These are phyloP conservation scores for Magnusiomyces suaveolens DNA, from an alignment of 1,139 yeast genomes.

Conservation along the genomic window DNA sequence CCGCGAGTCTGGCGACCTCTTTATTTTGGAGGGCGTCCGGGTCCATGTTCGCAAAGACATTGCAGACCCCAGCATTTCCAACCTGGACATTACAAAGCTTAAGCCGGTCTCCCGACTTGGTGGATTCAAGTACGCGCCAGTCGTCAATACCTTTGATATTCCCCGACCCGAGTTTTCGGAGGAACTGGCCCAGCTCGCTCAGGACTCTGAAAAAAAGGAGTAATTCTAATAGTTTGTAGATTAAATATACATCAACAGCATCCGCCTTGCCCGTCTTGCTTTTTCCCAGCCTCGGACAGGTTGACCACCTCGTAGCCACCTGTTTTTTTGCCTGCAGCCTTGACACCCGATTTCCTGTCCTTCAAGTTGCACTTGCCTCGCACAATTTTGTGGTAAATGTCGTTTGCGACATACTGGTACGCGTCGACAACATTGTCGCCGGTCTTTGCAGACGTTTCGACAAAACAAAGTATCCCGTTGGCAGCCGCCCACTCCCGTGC, in stretches of 20 bases:
- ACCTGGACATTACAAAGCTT: constrained; percentile 41
- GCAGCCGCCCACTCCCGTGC: constrained; percentile 72
- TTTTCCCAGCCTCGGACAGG: constrained; percentile 16
- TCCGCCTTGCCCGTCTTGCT: neutral
- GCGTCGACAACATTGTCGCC: constrained; percentile 86
- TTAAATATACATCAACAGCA: neutral
- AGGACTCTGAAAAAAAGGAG: neutral
- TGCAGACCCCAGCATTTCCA: constrained; percentile 35
- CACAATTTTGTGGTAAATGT: constrained; percentile 34
- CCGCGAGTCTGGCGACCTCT: constrained; percentile 36
- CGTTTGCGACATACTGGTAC: constrained; percentile 75
- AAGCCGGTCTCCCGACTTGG: constrained; percentile 51
- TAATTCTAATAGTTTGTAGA: neutral
- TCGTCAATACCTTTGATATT: constrained; percentile 37
- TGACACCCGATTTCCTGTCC: constrained; percentile 27
- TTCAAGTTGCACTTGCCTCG: constrained; percentile 28
- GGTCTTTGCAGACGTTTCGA: constrained; percentile 86
- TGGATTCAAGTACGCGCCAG: constrained; percentile 43
- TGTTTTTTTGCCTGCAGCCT: constrained; percentile 18
- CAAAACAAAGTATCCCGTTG: constrained; percentile 82
- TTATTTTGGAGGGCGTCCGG: constrained; percentile 46
- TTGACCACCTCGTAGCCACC: constrained; percentile 17
- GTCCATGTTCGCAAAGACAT: constrained; percentile 52
- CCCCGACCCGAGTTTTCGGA: constrained; percentile 37
- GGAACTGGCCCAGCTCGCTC: constrained; percentile 15